Evolutionary conservation across 257 asterid species (phyloP).

Genomic region (Rehmannia glutinosa): DNA sequence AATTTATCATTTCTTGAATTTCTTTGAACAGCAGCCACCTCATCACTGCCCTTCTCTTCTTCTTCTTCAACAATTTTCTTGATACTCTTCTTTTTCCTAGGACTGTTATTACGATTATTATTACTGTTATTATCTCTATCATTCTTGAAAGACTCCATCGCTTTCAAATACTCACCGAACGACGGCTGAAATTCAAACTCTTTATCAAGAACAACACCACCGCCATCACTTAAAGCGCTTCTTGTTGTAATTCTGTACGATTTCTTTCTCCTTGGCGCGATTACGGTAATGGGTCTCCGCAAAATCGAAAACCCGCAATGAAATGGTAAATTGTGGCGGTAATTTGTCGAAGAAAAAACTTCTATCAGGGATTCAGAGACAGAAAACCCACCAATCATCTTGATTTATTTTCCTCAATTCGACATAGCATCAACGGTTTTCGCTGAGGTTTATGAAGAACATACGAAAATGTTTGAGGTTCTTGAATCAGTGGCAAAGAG

Average conservation of each 20-base stretch:
- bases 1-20: constrained; percentile 10
- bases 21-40: constrained; percentile 13
- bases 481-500: background rate
- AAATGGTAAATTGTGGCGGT: constrained; percentile 13
- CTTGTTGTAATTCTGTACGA: constrained; percentile 13
- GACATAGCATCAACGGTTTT: background rate
- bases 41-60: constrained; percentile 25
- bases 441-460: too few relatives aligned
- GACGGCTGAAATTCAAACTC: constrained; percentile 68
- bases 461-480: too few relatives aligned
- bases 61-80: constrained; percentile 25
- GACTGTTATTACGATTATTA: background rate
- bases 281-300: constrained; percentile 26
- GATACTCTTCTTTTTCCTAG: constrained; percentile 20
- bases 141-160: constrained; percentile 63
- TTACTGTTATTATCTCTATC: constrained; percentile 22
- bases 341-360: constrained; percentile 14
- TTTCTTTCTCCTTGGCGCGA: constrained; percentile 27
- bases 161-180: constrained; percentile 81
- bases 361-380: constrained; percentile 30
- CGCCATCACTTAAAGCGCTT: constrained; percentile 28
- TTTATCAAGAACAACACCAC: constrained; percentile 32
- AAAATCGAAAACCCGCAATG: constrained; percentile 25
- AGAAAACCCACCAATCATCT: constrained; percentile 30
- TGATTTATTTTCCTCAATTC: constrained; percentile 13